Evolutionary conservation across 2,329 filamentous ascomycete species (phyloP).

Genomic region (Ophiocordyceps australis): DNA sequence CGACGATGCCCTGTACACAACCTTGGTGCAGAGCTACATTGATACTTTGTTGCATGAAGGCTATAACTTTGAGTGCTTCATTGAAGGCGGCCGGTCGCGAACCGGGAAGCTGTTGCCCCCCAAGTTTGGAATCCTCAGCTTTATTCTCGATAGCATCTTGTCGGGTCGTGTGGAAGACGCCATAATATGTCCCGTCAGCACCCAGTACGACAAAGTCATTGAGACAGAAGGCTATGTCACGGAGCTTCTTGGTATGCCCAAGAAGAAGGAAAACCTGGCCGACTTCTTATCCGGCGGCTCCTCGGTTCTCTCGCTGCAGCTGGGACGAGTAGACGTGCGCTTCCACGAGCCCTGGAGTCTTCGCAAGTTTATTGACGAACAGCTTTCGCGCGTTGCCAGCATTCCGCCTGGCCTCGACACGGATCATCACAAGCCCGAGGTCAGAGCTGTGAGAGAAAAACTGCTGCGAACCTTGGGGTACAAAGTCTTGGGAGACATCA

Average conservation of each 20-base stretch:
- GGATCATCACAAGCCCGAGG: conserved; percentile 26
- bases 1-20: conserved; percentile 76
- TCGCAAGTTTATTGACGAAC: conserved; percentile 60
- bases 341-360: conserved; percentile 96
- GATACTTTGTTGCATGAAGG: conserved; percentile 81
- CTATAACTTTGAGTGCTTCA: conserved; percentile 93
- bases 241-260: conserved; percentile 82
- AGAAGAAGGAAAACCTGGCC: conserved; percentile 83
- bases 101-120: conserved; percentile 88
- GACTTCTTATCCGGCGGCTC: conserved; percentile 76
- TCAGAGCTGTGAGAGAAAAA: conserved; percentile 42
- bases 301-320: conserved; percentile 70
- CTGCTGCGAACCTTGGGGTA: conserved; percentile 79
- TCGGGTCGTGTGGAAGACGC: conserved; percentile 79
- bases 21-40: conserved; percentile 90
- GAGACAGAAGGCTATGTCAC: conserved; percentile 95
- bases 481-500: conserved; percentile 84
- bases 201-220: conserved; percentile 97
- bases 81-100: conserved; percentile 81
- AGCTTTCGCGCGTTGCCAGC: conserved; percentile 37
- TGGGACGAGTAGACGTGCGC: conserved; percentile 84
- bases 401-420: conserved; percentile 23
- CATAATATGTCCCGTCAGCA: conserved; percentile 88
- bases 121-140: conserved; percentile 89
- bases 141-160: conserved; percentile 76